Base-by-base conservation (phyloP, 805 yeast genomes). In the Pachysolen tannophilus region DNA sequence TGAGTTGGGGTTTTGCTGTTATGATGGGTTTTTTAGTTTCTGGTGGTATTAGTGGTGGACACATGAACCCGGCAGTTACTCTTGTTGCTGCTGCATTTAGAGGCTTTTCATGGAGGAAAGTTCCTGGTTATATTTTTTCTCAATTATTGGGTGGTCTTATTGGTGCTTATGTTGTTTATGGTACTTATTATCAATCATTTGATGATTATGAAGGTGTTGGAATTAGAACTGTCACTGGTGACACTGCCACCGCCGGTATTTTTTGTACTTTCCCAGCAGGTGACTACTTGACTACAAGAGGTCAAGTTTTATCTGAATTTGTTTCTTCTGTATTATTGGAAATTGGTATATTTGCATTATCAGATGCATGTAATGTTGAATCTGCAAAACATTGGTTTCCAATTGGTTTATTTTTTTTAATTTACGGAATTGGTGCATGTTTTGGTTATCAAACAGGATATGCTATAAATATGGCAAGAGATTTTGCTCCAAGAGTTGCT, bases 31-130 rank as follows among this genome's bases (percentile, higher is more conserved):
- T 67, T 45, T 56, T 61, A 35, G 56, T 61, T 6, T 61, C 74
- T 27, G 75, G 75, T 40, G 78, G 78, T 43, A 57, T 71, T 35
- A 69, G 76, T 26, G 78, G 76, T 47, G 78, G 72, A n/a, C 78
- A 72, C 50, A 48, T 72, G 40, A 72, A 72, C 50, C 76, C 78
- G 3, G 70, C 73, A 38, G 63, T 71, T 24, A 70, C 78, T 1
- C 33, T 72, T 7, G 50, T 65, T 8, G 58, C 65, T 45, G 70
- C 69, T 41, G 47, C 67, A 9, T 72, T 56, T 45, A 62, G 78
- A 52, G 69, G 67, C 6, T 72, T 72, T 46, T 77, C 77, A 19
- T 58, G 68, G 58, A 55, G 53, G 35, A 70, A 71, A 41, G 60
- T 67, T 16, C 68, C 65, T 15, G 55, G 58, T 24, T 72, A 70